Percentiles rank a stretch among this genome's conserved stretches.
Evolutionary conservation across 192 early-diverging fungal genomes (phyloP).

Genomic region (Linnemannia zychae): DNA sequence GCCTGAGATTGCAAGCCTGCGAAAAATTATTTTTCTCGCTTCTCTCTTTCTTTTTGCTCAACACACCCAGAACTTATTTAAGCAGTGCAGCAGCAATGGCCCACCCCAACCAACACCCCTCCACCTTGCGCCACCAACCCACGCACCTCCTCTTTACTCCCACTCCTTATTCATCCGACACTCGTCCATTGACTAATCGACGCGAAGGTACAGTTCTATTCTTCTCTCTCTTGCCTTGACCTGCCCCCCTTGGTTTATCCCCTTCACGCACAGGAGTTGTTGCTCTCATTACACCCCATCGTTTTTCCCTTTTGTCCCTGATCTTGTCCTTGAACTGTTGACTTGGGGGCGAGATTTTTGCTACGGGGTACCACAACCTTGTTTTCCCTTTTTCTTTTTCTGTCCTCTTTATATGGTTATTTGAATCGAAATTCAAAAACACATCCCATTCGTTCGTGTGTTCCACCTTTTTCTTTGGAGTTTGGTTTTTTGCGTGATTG

Average conservation of each 20-base stretch:
- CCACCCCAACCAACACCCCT: neutral
- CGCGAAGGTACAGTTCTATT: no score
- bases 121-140: conserved; percentile 19
- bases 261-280: no score
- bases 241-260: no score
- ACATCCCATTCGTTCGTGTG: neutral
- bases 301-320: no score
- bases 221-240: no score
- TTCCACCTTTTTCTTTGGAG: neutral
- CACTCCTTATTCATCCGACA: conserved; percentile 7
- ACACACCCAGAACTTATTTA: neutral
- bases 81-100: neutral
- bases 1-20: neutral
- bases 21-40: neutral
- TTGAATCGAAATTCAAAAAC: neutral
- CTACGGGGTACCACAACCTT: no score
- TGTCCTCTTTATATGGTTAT: neutral
- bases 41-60: neutral
- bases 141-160: neutral
- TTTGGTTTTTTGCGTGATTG: neutral
- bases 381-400: neutral
- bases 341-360: no score
- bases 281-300: no score
- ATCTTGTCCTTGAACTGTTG: no score
- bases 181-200: neutral